Evolutionary conservation across 2,329 filamentous ascomycete genomes (phyloP), one percentile per base, ranked within the genome.

Genomic region (Cyphellophora europaea): DNA sequence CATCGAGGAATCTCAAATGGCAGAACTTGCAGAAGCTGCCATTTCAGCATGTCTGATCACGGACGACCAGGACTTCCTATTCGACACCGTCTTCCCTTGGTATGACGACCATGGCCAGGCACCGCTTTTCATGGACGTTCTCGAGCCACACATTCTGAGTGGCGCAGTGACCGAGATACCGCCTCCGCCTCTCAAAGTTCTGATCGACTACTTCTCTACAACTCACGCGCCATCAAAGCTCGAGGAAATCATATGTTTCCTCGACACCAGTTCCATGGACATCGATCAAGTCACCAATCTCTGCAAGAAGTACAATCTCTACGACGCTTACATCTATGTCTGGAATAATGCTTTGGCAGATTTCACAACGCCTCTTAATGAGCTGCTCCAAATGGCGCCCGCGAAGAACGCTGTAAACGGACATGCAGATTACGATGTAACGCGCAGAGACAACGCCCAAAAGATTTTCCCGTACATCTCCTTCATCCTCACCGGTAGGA

Each of bases 381-480:
- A 95, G 42, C 71, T 98, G 2, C 65, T 93, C 32, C 65, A 73
- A 11, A 66, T 95, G 15, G 54, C 66, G 36, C 59, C 66, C 30
- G 53, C 56, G 48, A 53, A 12, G 33, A 47, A 1, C 38, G 44
- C 15, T 36, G 40, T 11, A 42, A 50, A 63, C 33, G 58, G 56
- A 6, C 19, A 30, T 74, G 42, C 68, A 77, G 23, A 67, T 74
- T 35, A 74, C 80, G 33, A 67, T 74, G 8, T 73, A 73, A 49
- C 70, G 73, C 37, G 19, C 8, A 13, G 27, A 15, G 71, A 79
- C 16, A 82, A 32, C 19, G 87, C 85, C 3, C 72, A 84, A 56
- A 98, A 96, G 55, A 78, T 95, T 42, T 98, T 95, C 48, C 85
- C 91, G 0, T 98, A 95, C 52, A 69, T 98, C 5, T 93, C 91